Base-by-base conservation (phyloP, 2,329 filamentous ascomycete genomes). In the Stachybotrys chlorohalonatus region DNA sequence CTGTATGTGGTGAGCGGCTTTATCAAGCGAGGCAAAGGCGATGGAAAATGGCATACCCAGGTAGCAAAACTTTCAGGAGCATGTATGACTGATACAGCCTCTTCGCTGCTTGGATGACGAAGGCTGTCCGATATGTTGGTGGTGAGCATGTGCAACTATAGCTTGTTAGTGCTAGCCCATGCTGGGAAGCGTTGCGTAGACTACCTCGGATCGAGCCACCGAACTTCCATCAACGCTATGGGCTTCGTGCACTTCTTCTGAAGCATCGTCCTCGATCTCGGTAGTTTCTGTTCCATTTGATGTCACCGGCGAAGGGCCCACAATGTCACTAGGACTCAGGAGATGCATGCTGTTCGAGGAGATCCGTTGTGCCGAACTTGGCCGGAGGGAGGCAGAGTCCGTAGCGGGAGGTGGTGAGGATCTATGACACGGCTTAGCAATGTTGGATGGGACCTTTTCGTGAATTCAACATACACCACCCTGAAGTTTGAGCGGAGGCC, bases 1-100 rank as follows among this genome's bases (percentile, higher is more conserved):
- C 78, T 81, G 53, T 36, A 47, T 54, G 32, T 7, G n/a, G 42
- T 66, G 55, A 70, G 67, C 42, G 11, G 30, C 17, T 17, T 31
- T 11, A 39, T 39, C 15, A 31, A 24, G 24, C 24, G 7, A 30
- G 32, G 47, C 11, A 11, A 7, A 15, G 31, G n/a, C 16, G 30
- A 50, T 45, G 17, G 11, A 5, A 24, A 49, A 49, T 47, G 4
- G 67, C 81, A 66, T 69, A 94, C 89, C 81, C 94, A 95, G 62
- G 82, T 82, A 54, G 83, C 81, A 70, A 94, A 96, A 58, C 87
- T 89, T 59, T 90, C 80, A 0, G 92, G 91, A 15, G 89, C 90
- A 75, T 96, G 92, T 61, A 96, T 96, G 54, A 95, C 92, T 1
- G 92, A 96, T 53, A 90, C 81, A 30, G 90, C 86, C 61, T 92